Evolutionary conservation across 768 basidiomycete genomes (phyloP), one percentile per base, ranked within the genome.

Genomic region (Punctularia strigosozonata): DNA sequence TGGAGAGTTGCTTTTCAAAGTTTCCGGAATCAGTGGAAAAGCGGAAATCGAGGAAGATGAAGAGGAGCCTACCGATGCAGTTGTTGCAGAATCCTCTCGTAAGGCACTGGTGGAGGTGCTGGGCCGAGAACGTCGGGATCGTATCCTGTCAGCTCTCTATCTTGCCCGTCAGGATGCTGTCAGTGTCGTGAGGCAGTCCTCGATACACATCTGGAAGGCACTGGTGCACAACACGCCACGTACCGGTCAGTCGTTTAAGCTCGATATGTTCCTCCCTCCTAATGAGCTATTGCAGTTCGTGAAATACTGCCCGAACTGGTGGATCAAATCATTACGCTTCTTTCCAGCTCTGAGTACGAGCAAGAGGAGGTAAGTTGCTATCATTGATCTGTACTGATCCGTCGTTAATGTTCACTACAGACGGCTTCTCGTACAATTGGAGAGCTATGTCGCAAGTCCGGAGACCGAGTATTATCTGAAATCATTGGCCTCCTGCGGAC

Each of bases 161-260:
- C 69, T 98, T 46, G 86, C 91, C 38, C 79, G 92, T 33, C 94
- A 98, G 57, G 95, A 98, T 57, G 71, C 85, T 10, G 87, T 95
- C 47, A 78, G 75, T 30, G 73, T 80, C 32, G 92, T 98, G 25
- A 78, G 94, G 28, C 86, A 89, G 54, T 77, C 89, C 2, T 86
- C 92, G 0, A 75, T 94, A 32, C 89, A 89, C 41, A 95, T 98
- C 46, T 99, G 95, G 95, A 98, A 98, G 61, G 94, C 90, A 4
- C 68, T 98, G 45, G 92, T 99, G 7, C 76, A 89, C 56, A 98
- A 94, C 50, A 94, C 90, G 0, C 91, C 89, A 4, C 69, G 82
- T 32, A 94, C 90, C 46, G 81, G 89, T 89, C 53, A 41, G 63
- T n/a, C 38, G 15, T 32, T 36, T 24, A 38, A 25, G 23, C 17